These are phyloP conservation scores for Erigeron canadensis DNA, from an alignment of 129 eudicot species.

Conservation along the genomic window DNA sequence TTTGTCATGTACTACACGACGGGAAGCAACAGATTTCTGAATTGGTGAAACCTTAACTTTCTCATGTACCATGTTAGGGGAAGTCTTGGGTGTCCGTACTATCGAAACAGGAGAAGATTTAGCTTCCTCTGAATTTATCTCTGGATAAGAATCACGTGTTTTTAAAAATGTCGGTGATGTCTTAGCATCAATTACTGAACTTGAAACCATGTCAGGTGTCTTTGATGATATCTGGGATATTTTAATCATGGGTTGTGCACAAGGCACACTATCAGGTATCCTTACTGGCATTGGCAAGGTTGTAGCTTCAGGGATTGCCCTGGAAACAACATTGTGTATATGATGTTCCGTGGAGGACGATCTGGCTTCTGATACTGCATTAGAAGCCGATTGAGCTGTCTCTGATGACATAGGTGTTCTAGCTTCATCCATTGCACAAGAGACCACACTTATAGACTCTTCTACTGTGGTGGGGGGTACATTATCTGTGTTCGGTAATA, in stretches of 20 bases:
- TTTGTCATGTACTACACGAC: slow-evolving; percentile 26
- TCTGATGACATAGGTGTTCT: slow-evolving; percentile 14
- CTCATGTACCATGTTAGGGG: slow-evolving; percentile 23
- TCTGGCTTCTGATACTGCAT: neutral
- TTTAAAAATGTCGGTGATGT: neutral
- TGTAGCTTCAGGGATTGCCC: slow-evolving; percentile 17
- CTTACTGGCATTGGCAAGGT: slow-evolving; percentile 12
- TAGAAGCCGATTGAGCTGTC: slow-evolving; percentile 18
- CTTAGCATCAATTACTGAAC: slow-evolving; percentile 18
- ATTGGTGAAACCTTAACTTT: slow-evolving; percentile 24
- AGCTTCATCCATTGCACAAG: slow-evolving; percentile 17
- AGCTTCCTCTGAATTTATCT: slow-evolving; percentile 10
- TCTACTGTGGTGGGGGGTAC: slow-evolving; percentile 22
- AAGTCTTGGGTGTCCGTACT: slow-evolving; percentile 20
- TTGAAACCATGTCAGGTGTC: slow-evolving; percentile 17
- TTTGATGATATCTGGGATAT: slow-evolving; percentile 35
- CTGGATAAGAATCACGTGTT: slow-evolving; percentile 6
- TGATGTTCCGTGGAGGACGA: neutral
- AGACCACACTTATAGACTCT: slow-evolving; percentile 22
- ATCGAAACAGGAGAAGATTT: slow-evolving; percentile 15
- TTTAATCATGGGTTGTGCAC: slow-evolving; percentile 25
- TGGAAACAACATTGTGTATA: neutral
- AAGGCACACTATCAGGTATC: slow-evolving; percentile 22
- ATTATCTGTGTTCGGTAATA: slow-evolving; percentile 30
- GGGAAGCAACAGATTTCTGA: slow-evolving; percentile 25